Percentiles rank a stretch among this genome's conserved stretches.
phyloP scores from a whole-genome alignment of 495 filamentous ascomycete species.

The Aspergillus cavernicola region DNA sequence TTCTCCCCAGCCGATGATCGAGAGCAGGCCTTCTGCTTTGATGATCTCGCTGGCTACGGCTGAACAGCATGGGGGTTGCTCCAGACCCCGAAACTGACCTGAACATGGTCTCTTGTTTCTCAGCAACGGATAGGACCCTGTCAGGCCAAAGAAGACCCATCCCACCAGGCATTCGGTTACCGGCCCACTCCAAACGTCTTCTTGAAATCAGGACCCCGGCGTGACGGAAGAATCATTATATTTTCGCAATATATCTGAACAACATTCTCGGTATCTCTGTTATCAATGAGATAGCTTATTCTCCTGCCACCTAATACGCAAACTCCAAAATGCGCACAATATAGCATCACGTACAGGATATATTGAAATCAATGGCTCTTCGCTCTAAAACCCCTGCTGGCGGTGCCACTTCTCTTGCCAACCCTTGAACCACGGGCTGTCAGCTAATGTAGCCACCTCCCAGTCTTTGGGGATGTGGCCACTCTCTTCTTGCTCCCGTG shows the following conservation, averaged over 20 bases:
- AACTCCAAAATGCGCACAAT: neutral
- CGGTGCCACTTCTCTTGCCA: constrained; percentile 84
- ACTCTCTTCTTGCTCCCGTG: constrained; percentile 62
- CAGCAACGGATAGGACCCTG: neutral
- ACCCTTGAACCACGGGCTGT: constrained; percentile 75
- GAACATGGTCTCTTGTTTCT: neutral
- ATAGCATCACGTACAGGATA: constrained; percentile 2
- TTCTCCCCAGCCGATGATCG: neutral
- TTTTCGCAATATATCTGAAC: neutral
- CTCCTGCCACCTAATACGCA: neutral
- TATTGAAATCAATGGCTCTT: constrained; percentile 4
- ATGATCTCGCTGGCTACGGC: neutral
- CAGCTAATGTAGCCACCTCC: constrained; percentile 72
- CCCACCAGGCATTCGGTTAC: too few relatives aligned
- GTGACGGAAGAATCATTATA: neutral
- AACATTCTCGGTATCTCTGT: neutral
- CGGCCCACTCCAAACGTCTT: too few relatives aligned
- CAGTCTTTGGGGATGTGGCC: constrained; percentile 62
- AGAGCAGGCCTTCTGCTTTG: neutral
- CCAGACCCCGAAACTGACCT: neutral
- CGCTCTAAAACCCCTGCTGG: constrained; percentile 66
- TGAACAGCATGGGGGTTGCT: neutral
- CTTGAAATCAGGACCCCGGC: neutral
- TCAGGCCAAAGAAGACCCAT: neutral
- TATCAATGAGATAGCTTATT: neutral